Evolutionary conservation across 2,329 filamentous ascomycete species (phyloP).

Genomic region (Rutstroemia sydowiana): DNA sequence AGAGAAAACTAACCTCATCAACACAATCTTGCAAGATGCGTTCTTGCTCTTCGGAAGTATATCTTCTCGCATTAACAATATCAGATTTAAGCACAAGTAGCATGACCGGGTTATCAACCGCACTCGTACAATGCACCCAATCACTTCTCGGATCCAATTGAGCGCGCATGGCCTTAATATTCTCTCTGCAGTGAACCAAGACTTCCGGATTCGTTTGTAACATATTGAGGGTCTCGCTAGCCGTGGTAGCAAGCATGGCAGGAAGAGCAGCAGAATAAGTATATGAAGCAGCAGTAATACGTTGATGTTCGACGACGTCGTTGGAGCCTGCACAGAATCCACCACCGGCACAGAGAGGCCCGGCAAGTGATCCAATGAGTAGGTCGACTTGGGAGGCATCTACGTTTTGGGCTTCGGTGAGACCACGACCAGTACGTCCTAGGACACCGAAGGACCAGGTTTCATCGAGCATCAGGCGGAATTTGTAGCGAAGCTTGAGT

Average conservation of each 20-base stretch:
- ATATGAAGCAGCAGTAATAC: constrained; percentile 85
- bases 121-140: constrained; percentile 79
- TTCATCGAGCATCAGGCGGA: constrained; percentile 94
- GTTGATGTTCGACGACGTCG: constrained; percentile 93
- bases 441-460: constrained; percentile 96
- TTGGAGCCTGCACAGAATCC: constrained; percentile 90
- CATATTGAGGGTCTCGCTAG: constrained; percentile 80
- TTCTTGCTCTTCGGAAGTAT: constrained; percentile 73
- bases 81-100: constrained; percentile 78
- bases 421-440: constrained; percentile 80
- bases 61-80: constrained; percentile 61
- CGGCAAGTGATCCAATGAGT: constrained; percentile 89
- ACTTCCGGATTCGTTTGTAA: constrained; percentile 84
- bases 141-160: constrained; percentile 91
- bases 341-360: constrained; percentile 83
- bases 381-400: constrained; percentile 92
- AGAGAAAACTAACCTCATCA: constrained; percentile 67
- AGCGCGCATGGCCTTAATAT: constrained; percentile 74
- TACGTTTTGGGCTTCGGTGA: constrained; percentile 95
- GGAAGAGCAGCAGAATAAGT: constrained; percentile 94
- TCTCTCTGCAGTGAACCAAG: constrained; percentile 70
- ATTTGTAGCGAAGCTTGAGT: constrained; percentile 94
- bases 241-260: constrained; percentile 89
- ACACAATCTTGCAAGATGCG: constrained; percentile 80
- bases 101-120: constrained; percentile 79